A percentile compares a stretch with the other conserved stretches of the same genome.
phyloP scores from a whole-genome alignment of 2,329 filamentous ascomycete species.

The Venturia aucupariae region DNA sequence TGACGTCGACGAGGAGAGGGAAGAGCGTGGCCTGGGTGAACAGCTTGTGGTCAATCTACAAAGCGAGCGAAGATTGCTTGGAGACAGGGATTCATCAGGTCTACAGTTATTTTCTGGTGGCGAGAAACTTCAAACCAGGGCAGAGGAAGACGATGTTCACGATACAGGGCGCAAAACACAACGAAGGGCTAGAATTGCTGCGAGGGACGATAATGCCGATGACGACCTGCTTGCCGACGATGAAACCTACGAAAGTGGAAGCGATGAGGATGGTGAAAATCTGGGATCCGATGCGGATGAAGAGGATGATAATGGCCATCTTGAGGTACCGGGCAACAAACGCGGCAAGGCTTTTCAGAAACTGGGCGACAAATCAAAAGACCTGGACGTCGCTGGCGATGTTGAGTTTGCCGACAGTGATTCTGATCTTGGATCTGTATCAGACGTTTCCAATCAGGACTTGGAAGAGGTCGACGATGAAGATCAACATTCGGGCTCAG shows the following conservation, averaged over 20 bases:
- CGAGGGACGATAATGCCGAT: conserved; percentile 30
- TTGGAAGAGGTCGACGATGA: conserved; percentile 41
- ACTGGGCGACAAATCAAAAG: conserved; percentile 18
- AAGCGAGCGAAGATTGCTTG: conserved; percentile 69
- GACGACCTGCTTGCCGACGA: conserved; percentile 41
- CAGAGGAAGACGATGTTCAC: conserved; percentile 38
- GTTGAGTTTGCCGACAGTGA: conserved; percentile 92
- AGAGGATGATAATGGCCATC: conserved; percentile 44
- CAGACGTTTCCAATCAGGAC: conserved; percentile 49
- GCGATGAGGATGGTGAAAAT: conserved; percentile 42
- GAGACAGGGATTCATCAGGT: conserved; percentile 64
- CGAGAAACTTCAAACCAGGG: conserved; percentile 49
- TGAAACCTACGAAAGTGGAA: conserved; percentile 38
- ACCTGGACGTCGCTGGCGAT: conserved; percentile 51
- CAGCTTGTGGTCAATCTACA: conserved; percentile 89
- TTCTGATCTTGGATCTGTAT: conserved; percentile 87
- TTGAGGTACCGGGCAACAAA: conserved; percentile 41
- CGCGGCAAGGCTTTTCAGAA: conserved; percentile 15
- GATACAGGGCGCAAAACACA: conserved; percentile 48
- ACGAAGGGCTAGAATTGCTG: conserved; percentile 41
- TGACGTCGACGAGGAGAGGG: conserved; percentile 46
- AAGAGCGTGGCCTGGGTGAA: conserved; percentile 83
- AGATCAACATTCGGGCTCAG: conserved; percentile 44
- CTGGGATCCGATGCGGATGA: conserved; percentile 40
- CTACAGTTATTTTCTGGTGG: conserved; percentile 80